Percentiles rank a stretch among this genome's conserved stretches.
Evolutionary conservation across 2,329 filamentous ascomycete species (phyloP).

Genomic region (Paraconiothyrium sp.): DNA sequence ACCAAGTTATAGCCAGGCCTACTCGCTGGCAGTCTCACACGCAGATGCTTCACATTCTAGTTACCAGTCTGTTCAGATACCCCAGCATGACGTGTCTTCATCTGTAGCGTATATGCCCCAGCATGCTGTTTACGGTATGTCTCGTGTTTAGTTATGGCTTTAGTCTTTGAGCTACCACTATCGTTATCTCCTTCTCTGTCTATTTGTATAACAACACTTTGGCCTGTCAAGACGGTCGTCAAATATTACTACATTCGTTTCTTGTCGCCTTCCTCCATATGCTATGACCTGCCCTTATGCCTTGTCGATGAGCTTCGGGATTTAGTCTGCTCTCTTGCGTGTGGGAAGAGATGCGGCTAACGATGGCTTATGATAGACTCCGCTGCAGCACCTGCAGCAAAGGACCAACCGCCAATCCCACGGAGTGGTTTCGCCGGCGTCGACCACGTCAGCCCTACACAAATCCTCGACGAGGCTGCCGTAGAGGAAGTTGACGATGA

Average conservation of each 20-base stretch:
- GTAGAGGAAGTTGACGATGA: slow-evolving; percentile 60
- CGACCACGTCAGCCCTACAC: slow-evolving; percentile 46
- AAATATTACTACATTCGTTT: slow-evolving; percentile 23
- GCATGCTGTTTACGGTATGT: slow-evolving; percentile 52
- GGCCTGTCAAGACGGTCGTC: slow-evolving; percentile 22
- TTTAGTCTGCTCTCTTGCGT: slow-evolving; percentile 3
- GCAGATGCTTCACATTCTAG: slow-evolving; percentile 39
- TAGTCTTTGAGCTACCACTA: slow-evolving; percentile 43
- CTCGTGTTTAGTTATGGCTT: slow-evolving; percentile 50
- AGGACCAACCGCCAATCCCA: slow-evolving; percentile 30
- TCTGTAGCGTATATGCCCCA: slow-evolving; percentile 51
- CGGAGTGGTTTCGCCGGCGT: slow-evolving; percentile 52
- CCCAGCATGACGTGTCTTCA: slow-evolving; percentile 44
- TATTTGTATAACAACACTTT: slow-evolving; percentile 25
- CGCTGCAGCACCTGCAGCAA: slow-evolving; percentile 24
- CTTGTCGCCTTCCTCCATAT: slow-evolving; percentile 13
- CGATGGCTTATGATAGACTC: slow-evolving; percentile 35
- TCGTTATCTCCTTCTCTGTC: slow-evolving; percentile 36
- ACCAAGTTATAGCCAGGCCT: slow-evolving; percentile 34
- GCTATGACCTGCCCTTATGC: slow-evolving; percentile 14
- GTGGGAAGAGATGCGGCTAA: slow-evolving; percentile 31
- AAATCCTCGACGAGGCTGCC: slow-evolving; percentile 48
- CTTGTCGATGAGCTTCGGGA: slow-evolving; percentile 5
- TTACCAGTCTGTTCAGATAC: slow-evolving; percentile 47
- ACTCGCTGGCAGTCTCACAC: slow-evolving; percentile 36